Evolutionary conservation across 345 rosid genomes (phyloP).

Genomic region (Aegle marmelos): DNA sequence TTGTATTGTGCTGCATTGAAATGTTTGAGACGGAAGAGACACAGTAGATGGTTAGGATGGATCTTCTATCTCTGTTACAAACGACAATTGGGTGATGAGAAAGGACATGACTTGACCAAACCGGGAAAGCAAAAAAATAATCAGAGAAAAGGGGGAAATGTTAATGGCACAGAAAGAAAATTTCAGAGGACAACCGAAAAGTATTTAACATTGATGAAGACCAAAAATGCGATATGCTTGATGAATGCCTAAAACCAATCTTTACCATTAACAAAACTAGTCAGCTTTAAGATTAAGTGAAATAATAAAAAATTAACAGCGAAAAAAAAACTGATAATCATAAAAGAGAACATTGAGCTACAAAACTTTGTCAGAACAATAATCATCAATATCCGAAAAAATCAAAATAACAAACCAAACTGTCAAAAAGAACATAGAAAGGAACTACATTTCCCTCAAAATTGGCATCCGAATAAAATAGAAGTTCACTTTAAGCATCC

Average conservation of each 20-base stretch:
- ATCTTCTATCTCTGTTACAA: neutral
- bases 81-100: neutral
- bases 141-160: neutral
- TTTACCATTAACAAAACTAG: neutral
- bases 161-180: neutral
- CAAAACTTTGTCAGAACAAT: conserved; percentile 24
- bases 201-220: neutral
- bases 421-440: neutral
- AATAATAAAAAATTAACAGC: neutral
- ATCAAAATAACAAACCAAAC: conserved; percentile 25
- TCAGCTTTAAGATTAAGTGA: neutral
- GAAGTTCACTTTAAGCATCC: neutral
- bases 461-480: neutral
- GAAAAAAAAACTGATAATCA: neutral
- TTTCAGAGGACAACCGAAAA: neutral
- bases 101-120: neutral
- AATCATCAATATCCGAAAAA: conserved; percentile 11
- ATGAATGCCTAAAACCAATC: neutral
- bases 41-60: neutral
- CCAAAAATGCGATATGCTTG: neutral
- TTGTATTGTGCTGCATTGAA: neutral
- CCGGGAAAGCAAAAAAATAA: neutral
- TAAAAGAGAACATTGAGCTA: neutral
- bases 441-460: neutral
- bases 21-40: neutral